Conservation (phyloP, 2,329 filamentous ascomycete species). For the Colletotrichum melonis region DNA sequence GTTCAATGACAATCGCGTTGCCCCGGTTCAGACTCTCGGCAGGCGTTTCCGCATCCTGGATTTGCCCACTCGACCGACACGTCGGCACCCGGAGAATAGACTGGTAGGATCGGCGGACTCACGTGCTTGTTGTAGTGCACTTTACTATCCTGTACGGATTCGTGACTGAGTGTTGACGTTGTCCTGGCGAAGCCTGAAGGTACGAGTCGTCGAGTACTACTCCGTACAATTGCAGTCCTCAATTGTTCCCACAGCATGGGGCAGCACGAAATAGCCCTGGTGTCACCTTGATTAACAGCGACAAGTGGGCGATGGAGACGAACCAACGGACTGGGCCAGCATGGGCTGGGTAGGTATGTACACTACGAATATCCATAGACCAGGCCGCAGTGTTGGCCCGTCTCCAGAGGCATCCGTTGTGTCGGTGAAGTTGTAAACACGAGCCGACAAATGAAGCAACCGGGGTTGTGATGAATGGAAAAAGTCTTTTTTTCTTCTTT, state of each 20-base stretch:
- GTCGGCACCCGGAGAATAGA: slow-evolving; percentile 7
- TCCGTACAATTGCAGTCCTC: not conserved
- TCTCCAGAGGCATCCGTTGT: slow-evolving; percentile 31
- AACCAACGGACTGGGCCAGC: slow-evolving; percentile 32
- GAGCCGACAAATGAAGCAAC: slow-evolving; percentile 32
- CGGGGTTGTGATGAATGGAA: slow-evolving; percentile 25
- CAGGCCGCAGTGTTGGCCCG: slow-evolving; percentile 17
- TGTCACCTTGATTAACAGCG: slow-evolving; percentile 32
- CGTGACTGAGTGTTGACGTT: slow-evolving; percentile 19
- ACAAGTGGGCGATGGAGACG: slow-evolving; percentile 27
- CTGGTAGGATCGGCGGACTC: not conserved
- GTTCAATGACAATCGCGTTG: slow-evolving; percentile 13
- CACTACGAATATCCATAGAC: not conserved
- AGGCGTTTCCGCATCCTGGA: slow-evolving; percentile 7
- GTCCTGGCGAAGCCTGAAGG: not conserved
- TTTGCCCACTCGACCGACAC: slow-evolving; percentile 13
- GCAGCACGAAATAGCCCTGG: slow-evolving; percentile 26
- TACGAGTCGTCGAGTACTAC: too few species aligned
- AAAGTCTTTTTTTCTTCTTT: slow-evolving; percentile 10
- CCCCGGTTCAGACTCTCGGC: slow-evolving; percentile 19
- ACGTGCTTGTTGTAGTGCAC: slow-evolving; percentile 7
- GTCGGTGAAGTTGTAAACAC: slow-evolving; percentile 32
- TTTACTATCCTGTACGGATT: not conserved
- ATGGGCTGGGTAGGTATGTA: slow-evolving; percentile 1
- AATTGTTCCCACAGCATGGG: slow-evolving; percentile 29